These are phyloP conservation scores for Ceratobasidium sp. DNA, from an alignment of 1,284 basidiomycete genomes.

Conservation along the genomic window DNA sequence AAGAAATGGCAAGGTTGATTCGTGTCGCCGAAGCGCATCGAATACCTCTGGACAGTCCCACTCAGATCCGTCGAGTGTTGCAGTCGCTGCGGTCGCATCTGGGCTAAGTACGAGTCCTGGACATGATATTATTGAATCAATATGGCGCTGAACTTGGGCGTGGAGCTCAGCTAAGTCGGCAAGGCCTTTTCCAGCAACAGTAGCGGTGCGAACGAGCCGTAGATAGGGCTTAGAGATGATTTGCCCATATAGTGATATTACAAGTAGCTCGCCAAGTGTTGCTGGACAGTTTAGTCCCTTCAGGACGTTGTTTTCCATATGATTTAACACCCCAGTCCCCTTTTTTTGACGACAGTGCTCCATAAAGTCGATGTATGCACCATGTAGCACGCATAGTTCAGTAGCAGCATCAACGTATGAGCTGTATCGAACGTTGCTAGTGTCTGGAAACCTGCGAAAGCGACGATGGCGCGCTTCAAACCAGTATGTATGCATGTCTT, in stretches of 20 bases:
- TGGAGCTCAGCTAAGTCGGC: conserved; percentile 26
- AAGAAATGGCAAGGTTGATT: conserved; percentile 52
- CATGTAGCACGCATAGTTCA: conserved; percentile 16
- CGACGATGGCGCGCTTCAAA: conserved; percentile 45
- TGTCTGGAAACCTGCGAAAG: conserved; percentile 29
- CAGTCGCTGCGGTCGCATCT: conserved; percentile 47
- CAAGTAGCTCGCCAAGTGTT: conserved; percentile 59
- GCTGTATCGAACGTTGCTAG: conserved; percentile 36
- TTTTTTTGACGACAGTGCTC: conserved; percentile 51
- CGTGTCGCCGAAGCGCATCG: conserved; percentile 44
- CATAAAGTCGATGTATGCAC: conserved; percentile 23
- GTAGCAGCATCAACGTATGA: conserved; percentile 39
- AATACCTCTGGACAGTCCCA: conserved; percentile 52
- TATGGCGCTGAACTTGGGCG: conserved; percentile 43
- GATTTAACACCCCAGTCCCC: conserved; percentile 49
- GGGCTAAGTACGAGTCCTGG: conserved; percentile 54
- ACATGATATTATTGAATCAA: conserved; percentile 54
- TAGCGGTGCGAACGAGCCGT: conserved; percentile 51
- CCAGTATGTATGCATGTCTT: conserved; percentile 52
- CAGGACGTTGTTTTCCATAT: conserved; percentile 57
- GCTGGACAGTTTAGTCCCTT: conserved; percentile 55
- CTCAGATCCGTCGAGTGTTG: conserved; percentile 53
- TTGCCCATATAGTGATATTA: conserved; percentile 57
- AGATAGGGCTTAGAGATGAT: conserved; percentile 58
- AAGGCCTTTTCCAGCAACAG: conserved; percentile 29